Base-by-base conservation (phyloP, 2,329 filamentous ascomycete genomes). In the Hysterium pulicare region DNA sequence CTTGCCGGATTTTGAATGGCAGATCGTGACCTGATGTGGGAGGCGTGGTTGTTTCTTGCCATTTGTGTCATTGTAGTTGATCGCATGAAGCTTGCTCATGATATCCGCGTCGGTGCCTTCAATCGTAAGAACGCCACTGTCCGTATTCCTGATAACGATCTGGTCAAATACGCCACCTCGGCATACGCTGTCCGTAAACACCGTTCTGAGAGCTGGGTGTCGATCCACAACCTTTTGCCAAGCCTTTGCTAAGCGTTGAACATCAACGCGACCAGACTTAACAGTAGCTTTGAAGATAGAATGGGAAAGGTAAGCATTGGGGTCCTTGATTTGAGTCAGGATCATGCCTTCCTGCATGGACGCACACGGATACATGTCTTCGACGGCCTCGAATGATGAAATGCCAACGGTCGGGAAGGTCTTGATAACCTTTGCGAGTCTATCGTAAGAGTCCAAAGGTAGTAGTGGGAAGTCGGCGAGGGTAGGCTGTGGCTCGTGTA, bases 141-240 rank as follows among this genome's bases (percentile, higher is more conserved):
- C 53, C 1, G 53, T 49, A 10, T 48, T 40, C 39, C 52, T 61
- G 26, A 66, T 15, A 3, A 65, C 61, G 20, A 66, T 50, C 42
- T 66, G 62, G 35, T 65, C 61, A 33, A 66, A 65, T 3, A 63
- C 58, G 11, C 59, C 62, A 19, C 61, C 62, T 39, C 58, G 57
- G 43, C 57, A 62, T 13, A 64, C 59, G 41, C 58, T 63, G 35
- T 64, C 58, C 6, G 64, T 47, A 34, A 66, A 64, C 5, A 62
- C 42, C 10, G 62, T 63, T 11, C 62, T 55, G 20, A 66, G 46
- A 30, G 59, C 57, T 20, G 60, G 54, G 40, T 66, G 62, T 1
- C 59, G 54, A 31, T 58, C 45, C 7, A 65, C 61, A 4, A 66
- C 59, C 41, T 50, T 54, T 31, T 54, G 51, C 62, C 62, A 66